A percentile compares a stretch with the other conserved stretches of the same genome.
Evolutionary conservation across 1,284 basidiomycete species (phyloP).

Genomic region (Dichomitus squalens): DNA sequence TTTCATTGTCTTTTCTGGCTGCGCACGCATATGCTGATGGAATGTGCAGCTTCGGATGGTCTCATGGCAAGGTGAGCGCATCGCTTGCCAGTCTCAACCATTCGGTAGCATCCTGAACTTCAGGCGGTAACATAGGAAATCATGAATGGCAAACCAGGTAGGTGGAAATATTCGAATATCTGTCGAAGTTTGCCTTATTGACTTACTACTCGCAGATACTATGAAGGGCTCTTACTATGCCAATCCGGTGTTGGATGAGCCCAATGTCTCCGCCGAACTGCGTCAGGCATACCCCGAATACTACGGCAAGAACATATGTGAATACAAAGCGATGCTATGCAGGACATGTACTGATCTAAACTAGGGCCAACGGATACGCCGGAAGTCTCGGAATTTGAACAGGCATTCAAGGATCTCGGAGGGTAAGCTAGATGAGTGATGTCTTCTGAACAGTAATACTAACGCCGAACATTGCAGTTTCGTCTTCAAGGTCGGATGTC

Average conservation of each 20-base stretch:
- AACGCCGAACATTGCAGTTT: slow-evolving; percentile 48
- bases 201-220: slow-evolving; percentile 50
- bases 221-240: slow-evolving; percentile 94
- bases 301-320: slow-evolving; percentile 78
- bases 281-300: slow-evolving; percentile 72
- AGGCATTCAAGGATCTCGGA: slow-evolving; percentile 84
- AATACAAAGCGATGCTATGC: slow-evolving; percentile 21
- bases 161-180: slow-evolving; percentile 1
- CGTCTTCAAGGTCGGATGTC: slow-evolving; percentile 77
- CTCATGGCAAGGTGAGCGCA: slow-evolving; percentile 77
- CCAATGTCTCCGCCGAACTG: slow-evolving; percentile 57
- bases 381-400: slow-evolving; percentile 77
- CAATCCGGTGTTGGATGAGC: slow-evolving; percentile 75
- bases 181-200: neutral
- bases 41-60: slow-evolving; percentile 82
- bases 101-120: neutral
- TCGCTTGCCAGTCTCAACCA: neutral
- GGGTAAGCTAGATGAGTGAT: slow-evolving; percentile 42
- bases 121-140: slow-evolving; percentile 61
- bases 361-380: slow-evolving; percentile 72
- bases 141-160: slow-evolving; percentile 90
- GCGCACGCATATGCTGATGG: neutral
- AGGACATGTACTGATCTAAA: neutral
- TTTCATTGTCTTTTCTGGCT: slow-evolving; percentile 6
- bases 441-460: neutral